A percentile compares a stretch with the other conserved stretches of the same genome.
These are phyloP conservation scores for Cyclocybe cylindracea DNA, from an alignment of 768 basidiomycete genomes.

Conservation along the genomic window DNA sequence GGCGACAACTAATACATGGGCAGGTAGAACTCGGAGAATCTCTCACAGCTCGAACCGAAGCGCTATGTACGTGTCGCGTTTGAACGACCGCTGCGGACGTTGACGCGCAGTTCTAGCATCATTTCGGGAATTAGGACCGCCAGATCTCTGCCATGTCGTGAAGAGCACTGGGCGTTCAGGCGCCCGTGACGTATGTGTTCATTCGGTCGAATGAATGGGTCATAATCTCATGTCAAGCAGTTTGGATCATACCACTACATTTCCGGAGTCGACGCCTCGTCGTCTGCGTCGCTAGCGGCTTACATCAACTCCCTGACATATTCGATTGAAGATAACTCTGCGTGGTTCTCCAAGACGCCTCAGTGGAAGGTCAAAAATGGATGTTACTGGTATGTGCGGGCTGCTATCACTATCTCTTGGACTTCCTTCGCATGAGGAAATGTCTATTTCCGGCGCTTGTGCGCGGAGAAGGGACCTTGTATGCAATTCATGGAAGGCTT, in stretches of 20 bases:
- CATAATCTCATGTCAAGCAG: constrained; percentile 38
- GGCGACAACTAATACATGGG: constrained; percentile 6
- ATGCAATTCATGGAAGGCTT: no score
- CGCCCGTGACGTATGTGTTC: constrained; percentile 79
- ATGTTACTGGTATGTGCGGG: constrained; percentile 75
- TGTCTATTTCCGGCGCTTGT: no score
- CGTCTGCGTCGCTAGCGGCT: constrained; percentile 95
- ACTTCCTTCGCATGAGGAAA: background rate
- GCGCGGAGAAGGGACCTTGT: no score
- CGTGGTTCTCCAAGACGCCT: constrained; percentile 88
- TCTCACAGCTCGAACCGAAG: constrained; percentile 87
- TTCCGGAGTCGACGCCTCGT: constrained; percentile 98
- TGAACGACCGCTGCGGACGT: constrained; percentile 5
- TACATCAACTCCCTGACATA: constrained; percentile 99
- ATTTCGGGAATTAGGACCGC: constrained; percentile 96
- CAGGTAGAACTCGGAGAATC: constrained; percentile 91
- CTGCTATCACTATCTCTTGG: background rate
- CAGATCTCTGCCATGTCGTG: constrained; percentile 93
- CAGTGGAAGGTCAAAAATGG: constrained; percentile 92
- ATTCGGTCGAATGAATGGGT: background rate
- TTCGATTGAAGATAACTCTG: constrained; percentile 84
- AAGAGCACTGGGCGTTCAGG: constrained; percentile 86
- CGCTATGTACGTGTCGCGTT: constrained; percentile 64
- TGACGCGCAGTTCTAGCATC: constrained; percentile 59
- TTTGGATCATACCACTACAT: constrained; percentile 96